Evolutionary conservation across 2,329 filamentous ascomycete species (phyloP), one percentile per base, ranked within the genome.

Genomic region (Intubia oerlemansii): DNA sequence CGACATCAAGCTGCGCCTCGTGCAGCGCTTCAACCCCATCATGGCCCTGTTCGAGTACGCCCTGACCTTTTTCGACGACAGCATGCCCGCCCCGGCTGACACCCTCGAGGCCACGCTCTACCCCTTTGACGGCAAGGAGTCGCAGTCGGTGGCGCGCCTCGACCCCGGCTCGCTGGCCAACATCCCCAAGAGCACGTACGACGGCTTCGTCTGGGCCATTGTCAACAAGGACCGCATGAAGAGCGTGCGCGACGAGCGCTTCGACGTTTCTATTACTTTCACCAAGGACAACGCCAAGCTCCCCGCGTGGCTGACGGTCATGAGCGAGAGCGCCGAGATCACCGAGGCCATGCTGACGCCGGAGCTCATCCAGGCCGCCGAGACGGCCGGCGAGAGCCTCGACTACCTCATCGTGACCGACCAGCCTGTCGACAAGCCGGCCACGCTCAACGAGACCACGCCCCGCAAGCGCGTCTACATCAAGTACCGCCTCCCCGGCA

Each of bases 141-240:
- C 66, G 39, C 60, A 76, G 35, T 68, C 82, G 17, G 72, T 90
- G 1, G 79, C 76, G 7, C 54, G 62, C 12, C 25, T 17, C n/a
- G 13, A 13, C 8, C 26, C 20, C 6, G 10, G 7, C 21, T 54
- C 61, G 14, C 41, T 64, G 4, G 68, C 55, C 51, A 21, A 21
- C 8, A n/a, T 21, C 8, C 19, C 19, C 19, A 73, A 68, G 62
- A 71, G 70, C 56, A 52, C 55, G 33, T 95, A 75, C 44, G 88
- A 95, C 47, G 73, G 73, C 25, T 98, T 95, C 44, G 85, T 98
- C 38, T 95, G 78, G 66, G 85, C 82, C 28, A 53, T 98, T 39
- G 84, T 95, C 36, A 81, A 95, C 64, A 98, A 98, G 67, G 74
- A 82, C 42, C 56, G 65, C 48, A 95, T 98, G 85, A 80, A 79